Base-by-base conservation (phyloP, 805 yeast genomes). In the Sungouiozyma ichnusensis region DNA sequence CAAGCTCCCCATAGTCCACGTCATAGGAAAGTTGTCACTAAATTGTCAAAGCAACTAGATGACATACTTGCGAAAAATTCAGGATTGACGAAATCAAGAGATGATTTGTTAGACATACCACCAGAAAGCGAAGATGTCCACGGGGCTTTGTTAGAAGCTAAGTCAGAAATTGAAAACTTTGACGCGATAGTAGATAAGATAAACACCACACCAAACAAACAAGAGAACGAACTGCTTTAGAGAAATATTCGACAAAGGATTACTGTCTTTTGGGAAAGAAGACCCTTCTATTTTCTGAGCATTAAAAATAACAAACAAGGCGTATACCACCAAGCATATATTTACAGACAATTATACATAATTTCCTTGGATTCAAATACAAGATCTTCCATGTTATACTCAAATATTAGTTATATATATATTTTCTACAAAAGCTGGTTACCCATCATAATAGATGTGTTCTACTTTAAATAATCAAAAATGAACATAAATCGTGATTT, bases 21-120 rank as follows among this genome's bases (percentile, higher is more conserved):
- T 36, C 60, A 55, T 38, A 48, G 54, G 34, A 46, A 39, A 6
- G 57, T 68, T 41, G 67, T 70, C 9, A 40, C 53, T 18, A 66
- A 66, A 46, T 60, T 81, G 41, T 82, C 77, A 43, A 50, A 60
- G 16, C 83, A 79, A 50, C 65, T 81, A 40, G 79, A 77, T 46
- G 76, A 76, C 18, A 61, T 80, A 43, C 52, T 79, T 47, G 48
- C 51, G 14, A 70, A 74, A 16, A 70, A 74, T 44, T 68, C 74
- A 47, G 66, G 63, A 16, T 64, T 67, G 27, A 68, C 66, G 33
- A 38, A 54, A 3, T 49, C 59, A 1, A 56, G 54, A 34, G 57
- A 59, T 18, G 52, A 59, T 14, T 57, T 75, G 3, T 24, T 24
- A 24, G 29, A 24, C 11, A 6, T 24, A 24, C 11, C 29, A 6